Conservation (phyloP, 1,284 basidiomycete species). For the Moesziomyces sp. region DNA sequence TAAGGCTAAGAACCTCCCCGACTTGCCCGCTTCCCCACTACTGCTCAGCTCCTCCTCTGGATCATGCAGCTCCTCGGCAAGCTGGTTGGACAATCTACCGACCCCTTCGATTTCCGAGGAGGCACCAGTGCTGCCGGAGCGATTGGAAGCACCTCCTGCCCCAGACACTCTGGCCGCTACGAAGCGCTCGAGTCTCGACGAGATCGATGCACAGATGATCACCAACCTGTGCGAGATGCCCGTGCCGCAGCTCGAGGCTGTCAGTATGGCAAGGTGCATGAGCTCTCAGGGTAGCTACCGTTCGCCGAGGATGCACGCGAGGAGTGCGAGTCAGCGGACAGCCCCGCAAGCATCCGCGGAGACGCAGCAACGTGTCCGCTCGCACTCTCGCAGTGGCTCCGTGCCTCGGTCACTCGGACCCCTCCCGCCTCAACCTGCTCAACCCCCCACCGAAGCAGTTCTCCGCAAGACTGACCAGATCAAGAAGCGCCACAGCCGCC, state of each 20-base stretch:
- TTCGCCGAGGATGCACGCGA: background rate
- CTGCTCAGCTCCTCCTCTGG: background rate
- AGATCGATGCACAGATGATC: conserved; percentile 32
- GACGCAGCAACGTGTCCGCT: background rate
- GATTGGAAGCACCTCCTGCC: background rate
- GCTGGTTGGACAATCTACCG: conserved; percentile 18
- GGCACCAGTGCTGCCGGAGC: background rate
- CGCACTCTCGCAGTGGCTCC: conserved; percentile 7
- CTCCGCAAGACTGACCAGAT: conserved; percentile 24
- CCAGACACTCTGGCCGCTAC: background rate
- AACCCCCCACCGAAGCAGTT: conserved; percentile 20
- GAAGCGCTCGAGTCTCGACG: conserved; percentile 31
- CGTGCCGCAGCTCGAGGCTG: background rate
- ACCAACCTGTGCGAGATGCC: conserved; percentile 24
- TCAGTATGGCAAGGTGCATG: background rate
- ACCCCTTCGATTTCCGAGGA: background rate
- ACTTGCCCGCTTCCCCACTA: conserved; percentile 1
- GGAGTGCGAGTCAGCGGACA: conserved; percentile 4
- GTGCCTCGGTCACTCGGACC: conserved; percentile 33
- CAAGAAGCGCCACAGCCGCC: conserved; percentile 31
- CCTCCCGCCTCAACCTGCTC: conserved; percentile 18
- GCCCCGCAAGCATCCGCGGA: background rate
- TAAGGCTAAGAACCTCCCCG: background rate
- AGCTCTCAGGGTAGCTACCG: conserved; percentile 1
- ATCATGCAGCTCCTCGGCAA: conserved; percentile 7